These are phyloP conservation scores for Eudorina sp. DNA, from an alignment of 139 green algal species.

Conservation along the genomic window DNA sequence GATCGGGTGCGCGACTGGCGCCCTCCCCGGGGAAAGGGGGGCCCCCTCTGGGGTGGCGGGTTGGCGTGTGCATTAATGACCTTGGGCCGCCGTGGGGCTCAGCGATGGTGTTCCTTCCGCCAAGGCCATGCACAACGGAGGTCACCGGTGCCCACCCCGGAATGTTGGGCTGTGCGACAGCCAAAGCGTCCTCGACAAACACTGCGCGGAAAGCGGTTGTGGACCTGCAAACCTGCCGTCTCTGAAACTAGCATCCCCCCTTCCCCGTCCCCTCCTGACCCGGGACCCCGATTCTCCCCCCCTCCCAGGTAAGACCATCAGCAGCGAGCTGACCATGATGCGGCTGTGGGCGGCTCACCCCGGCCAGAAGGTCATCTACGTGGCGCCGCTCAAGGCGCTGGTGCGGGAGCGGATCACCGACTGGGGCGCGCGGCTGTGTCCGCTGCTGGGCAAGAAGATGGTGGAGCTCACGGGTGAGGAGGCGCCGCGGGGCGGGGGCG, in stretches of 20 bases:
- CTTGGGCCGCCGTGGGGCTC: no score
- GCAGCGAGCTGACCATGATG: conserved; percentile 94
- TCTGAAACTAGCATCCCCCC: background rate
- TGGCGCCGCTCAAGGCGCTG: conserved; percentile 97
- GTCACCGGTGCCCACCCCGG: no score
- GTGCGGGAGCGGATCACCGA: conserved; percentile 96
- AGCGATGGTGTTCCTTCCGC: no score
- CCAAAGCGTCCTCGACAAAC: no score
- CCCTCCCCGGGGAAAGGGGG: no score
- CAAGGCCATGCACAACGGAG: no score
- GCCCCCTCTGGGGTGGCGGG: no score
- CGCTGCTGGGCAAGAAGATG: conserved; percentile 81
- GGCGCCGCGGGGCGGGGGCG: background rate
- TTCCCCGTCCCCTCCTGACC: background rate
- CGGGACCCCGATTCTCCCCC: background rate
- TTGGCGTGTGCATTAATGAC: no score
- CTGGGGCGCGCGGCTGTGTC: conserved; percentile 90
- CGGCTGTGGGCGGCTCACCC: conserved; percentile 81
- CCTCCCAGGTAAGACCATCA: conserved; percentile 94
- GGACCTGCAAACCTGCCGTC: no score
- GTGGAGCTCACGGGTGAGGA: conserved; percentile 91
- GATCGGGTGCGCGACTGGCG: conserved; percentile 66
- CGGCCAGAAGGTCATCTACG: conserved; percentile 92
- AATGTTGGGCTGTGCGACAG: no score
- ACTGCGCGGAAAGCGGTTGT: no score